Evolutionary conservation across 1,139 yeast species (phyloP), one percentile per base, ranked within the genome.

Genomic region (Lodderomyces beijingensis): DNA sequence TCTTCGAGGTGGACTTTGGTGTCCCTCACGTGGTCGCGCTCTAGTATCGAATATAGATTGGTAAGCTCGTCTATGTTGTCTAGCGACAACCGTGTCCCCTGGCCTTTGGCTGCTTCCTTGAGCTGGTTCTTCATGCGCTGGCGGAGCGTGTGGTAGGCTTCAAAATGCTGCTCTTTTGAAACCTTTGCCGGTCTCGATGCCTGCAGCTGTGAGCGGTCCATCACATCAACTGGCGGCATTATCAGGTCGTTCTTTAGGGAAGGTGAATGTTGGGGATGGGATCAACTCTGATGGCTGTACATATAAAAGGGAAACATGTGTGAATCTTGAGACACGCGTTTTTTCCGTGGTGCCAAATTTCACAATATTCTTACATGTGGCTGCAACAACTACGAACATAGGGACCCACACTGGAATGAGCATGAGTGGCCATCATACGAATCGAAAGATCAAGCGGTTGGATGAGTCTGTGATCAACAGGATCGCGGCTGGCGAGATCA

Each of bases 401-500:
- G n/a, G n/a, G n/a, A n/a, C n/a, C n/a, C n/a, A n/a, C n/a, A n/a
- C n/a, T 19, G 21, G 10, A 19, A 19, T 19, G 9, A 19, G 10
- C 21, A 19, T 8, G 9, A 8, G 7, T 19, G 21, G 10, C 10
- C 21, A 19, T 7, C 21, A 19, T 8, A 19, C 7, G 21, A 19
- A 19, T 8, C 21, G 30, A 17, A 30, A 34, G 32, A 62, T 61
- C 27, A 50, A 62, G 47, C 67, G 73, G 32, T 68, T 87, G 9
- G 88, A 80, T 25, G 61, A 61, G 17, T 51, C 73, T 3, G 97
- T 89, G 21, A 85, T 93, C 33, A 89, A 87, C 54, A 74, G 82
- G 39, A 91, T 93, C 18, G 98, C 99, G 0, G 98, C 99, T 1
- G 98, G 98, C 1, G 98, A 93, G 59, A 87, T 93, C 59, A 86